phyloP scores from a whole-genome alignment of 805 yeast genomes.

The Kodamaea kakaduensis region DNA sequence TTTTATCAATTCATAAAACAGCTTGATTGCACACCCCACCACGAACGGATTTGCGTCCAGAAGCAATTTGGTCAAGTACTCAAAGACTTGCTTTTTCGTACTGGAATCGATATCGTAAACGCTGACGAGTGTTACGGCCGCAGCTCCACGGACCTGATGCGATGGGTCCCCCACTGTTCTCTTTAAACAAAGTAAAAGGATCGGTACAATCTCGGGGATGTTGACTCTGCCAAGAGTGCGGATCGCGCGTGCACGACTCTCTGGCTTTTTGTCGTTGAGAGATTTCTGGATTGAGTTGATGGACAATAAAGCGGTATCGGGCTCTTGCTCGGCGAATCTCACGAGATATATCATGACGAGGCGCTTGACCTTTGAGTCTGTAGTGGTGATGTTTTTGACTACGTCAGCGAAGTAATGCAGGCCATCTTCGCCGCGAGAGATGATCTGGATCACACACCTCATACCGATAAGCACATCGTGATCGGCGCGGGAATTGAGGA shows the following conservation, averaged over 20 bases:
- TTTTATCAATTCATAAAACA: constrained; percentile 47
- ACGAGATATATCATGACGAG: constrained; percentile 73
- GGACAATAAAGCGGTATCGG: constrained; percentile 83
- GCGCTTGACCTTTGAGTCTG: constrained; percentile 56
- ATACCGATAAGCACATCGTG: constrained; percentile 44
- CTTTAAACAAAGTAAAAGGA: constrained; percentile 67
- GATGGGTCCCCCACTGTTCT: constrained; percentile 67
- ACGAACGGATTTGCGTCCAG: constrained; percentile 67
- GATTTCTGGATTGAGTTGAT: constrained; percentile 90
- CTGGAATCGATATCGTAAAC: constrained; percentile 32
- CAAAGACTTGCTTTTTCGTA: constrained; percentile 46
- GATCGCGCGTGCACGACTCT: constrained; percentile 66
- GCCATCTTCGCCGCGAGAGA: constrained; percentile 41
- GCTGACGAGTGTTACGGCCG: constrained; percentile 72
- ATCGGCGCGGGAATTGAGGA: constrained; percentile 65
- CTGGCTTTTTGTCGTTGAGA: constrained; percentile 64
- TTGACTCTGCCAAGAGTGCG: constrained; percentile 79
- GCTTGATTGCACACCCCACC: constrained; percentile 61
- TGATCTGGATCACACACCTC: constrained; percentile 38
- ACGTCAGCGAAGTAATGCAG: constrained; percentile 69
- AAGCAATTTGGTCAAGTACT: constrained; percentile 49
- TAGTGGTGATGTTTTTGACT: constrained; percentile 77
- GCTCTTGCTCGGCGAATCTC: constrained; percentile 76
- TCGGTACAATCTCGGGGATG: constrained; percentile 77
- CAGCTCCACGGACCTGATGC: constrained; percentile 72